Evolutionary conservation across 306 rosid genomes (phyloP), one percentile per base, ranked within the genome.

Genomic region (Chamaecrista fasciculata): DNA sequence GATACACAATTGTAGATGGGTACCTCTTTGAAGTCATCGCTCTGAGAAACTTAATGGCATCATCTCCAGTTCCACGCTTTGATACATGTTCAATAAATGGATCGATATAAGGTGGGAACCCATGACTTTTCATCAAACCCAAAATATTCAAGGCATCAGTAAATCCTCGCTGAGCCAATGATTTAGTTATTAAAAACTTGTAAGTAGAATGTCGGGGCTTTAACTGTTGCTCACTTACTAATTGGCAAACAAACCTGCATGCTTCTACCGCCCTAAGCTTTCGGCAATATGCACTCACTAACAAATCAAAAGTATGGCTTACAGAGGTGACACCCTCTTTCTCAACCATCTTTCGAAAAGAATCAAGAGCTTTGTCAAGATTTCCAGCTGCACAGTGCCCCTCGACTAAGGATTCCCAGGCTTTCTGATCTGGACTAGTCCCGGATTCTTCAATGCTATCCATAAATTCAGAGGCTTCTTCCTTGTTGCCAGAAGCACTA

Each of bases 131-230:
- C 94, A 93, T 93, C 76, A 82, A 56, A 53, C 72, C 87, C 76
- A 90, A 79, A 62, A 88, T 36, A 69, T 76, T 81, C 69, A 87
- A 65, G 76, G 97, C 92, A 28, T 94, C 84, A 29, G 59, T 62
- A 63, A 88, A 81, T 72, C 86, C 91, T 61, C 80, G 80, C 63
- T 82, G 84, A 58, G 46, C 83, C 81, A 86, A 37, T 62, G 90
- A 80, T 67, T 80, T 79, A 6, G 73, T 80, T 55, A 88, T 72
- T 76, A 91, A 60, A 48, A 75, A 8, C 75, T 90, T 87, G 80
- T 91, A 94, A 2, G 95, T 88, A 15, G 83, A 79, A 79, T 86
- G 91, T 70, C 80, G 21, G 24, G 96, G 99, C 65, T 79, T 79
- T 14, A 91, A 31, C 79, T 72, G 79, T 34, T 78, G 79, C 28